Evolutionary conservation across 2,329 filamentous ascomycete species (phyloP).

Genomic region (Mariannaea sp.): DNA sequence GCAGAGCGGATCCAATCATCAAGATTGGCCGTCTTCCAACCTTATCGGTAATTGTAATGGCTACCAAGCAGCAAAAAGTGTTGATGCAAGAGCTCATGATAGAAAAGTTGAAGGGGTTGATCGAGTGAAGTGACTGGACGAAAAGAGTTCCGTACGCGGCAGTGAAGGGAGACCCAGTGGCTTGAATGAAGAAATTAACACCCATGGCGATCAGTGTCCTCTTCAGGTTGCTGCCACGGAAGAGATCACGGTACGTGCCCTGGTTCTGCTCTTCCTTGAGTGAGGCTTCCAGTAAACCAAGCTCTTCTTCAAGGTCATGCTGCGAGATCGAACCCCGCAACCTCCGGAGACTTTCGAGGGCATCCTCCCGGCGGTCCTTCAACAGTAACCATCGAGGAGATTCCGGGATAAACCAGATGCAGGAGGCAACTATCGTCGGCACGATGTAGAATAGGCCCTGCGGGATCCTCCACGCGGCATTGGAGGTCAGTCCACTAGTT

Average conservation of each 20-base stretch:
- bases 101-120: conserved; percentile 37
- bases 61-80: conserved; percentile 10
- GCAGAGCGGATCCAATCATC: conserved; percentile 26
- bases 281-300: neutral
- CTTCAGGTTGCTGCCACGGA: conserved; percentile 19
- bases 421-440: conserved; percentile 3
- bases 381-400: conserved; percentile 26
- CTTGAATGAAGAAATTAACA: conserved; percentile 27
- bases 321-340: neutral
- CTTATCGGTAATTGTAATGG: neutral
- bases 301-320: neutral
- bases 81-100: conserved; percentile 32
- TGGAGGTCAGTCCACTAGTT: conserved; percentile 1
- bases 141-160: conserved; percentile 33
- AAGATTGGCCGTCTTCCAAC: conserved; percentile 26
- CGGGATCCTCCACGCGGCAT: conserved; percentile 7
- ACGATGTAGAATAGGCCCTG: conserved; percentile 11
- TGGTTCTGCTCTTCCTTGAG: neutral
- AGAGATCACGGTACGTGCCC: conserved; percentile 16
- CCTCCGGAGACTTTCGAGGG: conserved; percentile 4
- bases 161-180: conserved; percentile 29
- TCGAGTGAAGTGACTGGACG: conserved; percentile 27
- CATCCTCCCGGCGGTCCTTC: conserved; percentile 16
- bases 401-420: conserved; percentile 19
- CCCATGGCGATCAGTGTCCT: conserved; percentile 21